Evolutionary conservation across 2,329 filamentous ascomycete genomes (phyloP), one percentile per base, ranked within the genome.

Genomic region (Hymenoscyphus fructigenus): DNA sequence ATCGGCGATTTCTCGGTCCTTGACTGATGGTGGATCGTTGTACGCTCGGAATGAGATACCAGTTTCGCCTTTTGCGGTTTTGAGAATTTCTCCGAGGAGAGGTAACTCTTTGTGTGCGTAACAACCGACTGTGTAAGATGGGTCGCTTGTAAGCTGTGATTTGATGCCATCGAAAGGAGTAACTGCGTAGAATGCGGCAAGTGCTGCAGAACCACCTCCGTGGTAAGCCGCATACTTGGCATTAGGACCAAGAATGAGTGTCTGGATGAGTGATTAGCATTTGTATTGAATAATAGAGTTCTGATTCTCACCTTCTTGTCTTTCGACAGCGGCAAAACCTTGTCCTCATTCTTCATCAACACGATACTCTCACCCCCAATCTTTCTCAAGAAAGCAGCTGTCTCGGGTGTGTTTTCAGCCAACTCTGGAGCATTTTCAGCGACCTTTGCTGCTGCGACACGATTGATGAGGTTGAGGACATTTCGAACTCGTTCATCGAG

Each of bases 121-220:
- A 47, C 83, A 84, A 10, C 88, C 88, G 55, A 88, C 82, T 1
- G 84, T 80, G 73, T 86, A 89, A 29, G 73, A 75, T 0, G 83
- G 81, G 5, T 76, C 63, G 0, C 74, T 75, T 12, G 72, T 74
- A 0, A 85, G 77, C 73, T 85, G 84, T 38, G 80, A 80, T 47
- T 81, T 83, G 70, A 93, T 91, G 6, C 89, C 90, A 64, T 91
- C 88, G 29, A 89, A 87, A 1, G 90, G 91, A 0, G 87, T 91
- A 23, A 92, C 82, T 58, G 89, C 89, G 71, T 66, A 66, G 47
- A 76, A 75, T 1, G 75, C 68, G 1, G 67, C 68, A 5, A 78
- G 66, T n/a, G 68, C 69, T 0, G 76, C 75, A 47, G 72, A 75
- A 9, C 76, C 76, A 0, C 76, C 76, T 14, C 65, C 65, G 38